Evolutionary conservation across 805 yeast genomes (phyloP), one percentile per base, ranked within the genome.

Genomic region (Danielozyma ontarioensis): DNA sequence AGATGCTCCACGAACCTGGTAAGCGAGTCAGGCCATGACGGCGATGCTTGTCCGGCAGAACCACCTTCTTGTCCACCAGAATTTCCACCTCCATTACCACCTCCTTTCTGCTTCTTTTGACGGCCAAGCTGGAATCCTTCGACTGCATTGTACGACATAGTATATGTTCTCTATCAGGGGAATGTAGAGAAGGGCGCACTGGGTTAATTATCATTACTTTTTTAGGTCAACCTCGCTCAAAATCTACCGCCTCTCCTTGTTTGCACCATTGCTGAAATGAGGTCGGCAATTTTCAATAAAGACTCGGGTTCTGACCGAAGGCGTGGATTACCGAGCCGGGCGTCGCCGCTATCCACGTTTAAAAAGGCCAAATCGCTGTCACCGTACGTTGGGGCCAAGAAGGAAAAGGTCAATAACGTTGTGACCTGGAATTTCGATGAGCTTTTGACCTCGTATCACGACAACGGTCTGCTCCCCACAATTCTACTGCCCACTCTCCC

Each of bases 1-100:
- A n/a, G n/a, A n/a, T n/a, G n/a, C n/a, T n/a, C 59, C 5, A 79
- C 76, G 50, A 76, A 80, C 11, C 53, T 50, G 47, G 68, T 76
- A 26, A 80, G 53, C 3, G 70, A 49, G n/a, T 52, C 61, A 1
- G 85, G 86, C 83, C 83, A 79, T 5, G 34, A 34, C 2, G 42
- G 37, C 10, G 25, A n/a, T n/a, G 13, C 5, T n/a, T n/a, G 13
- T n/a, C 11, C 11, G n/a, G 25, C 6, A n/a, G 22, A 19, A 11
- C 23, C 23, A 7, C 23, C 23, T 21, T 22, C 28, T 2, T 10
- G 13, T 26, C 11, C 17, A 8, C 28, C 25, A 25, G 21, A 7
- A 17, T 24, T 28, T 29, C 39, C 25, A 18, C 36, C n/a, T 22
- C n/a, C n/a, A n/a, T n/a, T 40, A 34, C 16, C 17, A 24, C 21